Evolutionary conservation across 2,329 filamentous ascomycete species (phyloP).

Genomic region (Camptophora hylomeconis): DNA sequence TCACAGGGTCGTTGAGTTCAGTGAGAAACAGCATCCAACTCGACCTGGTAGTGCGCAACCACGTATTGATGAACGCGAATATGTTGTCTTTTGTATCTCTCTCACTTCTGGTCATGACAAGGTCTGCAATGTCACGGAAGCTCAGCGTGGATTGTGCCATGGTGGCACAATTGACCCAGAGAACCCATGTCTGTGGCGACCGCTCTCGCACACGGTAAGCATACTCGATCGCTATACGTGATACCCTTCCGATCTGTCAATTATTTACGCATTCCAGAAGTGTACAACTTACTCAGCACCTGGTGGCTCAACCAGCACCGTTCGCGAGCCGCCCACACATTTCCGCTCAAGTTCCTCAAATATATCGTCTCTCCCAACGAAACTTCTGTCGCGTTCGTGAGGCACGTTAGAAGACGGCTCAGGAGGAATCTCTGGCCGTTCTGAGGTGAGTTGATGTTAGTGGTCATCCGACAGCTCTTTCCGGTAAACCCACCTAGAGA

Average conservation of each 20-base stretch:
- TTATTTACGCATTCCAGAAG: no score
- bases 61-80: slow-evolving; percentile 18
- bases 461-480: no score
- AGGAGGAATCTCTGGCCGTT: no score
- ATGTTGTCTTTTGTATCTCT: slow-evolving; percentile 22
- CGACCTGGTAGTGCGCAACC: slow-evolving; percentile 14
- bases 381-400: no score
- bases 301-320: no score
- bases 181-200: slow-evolving; percentile 21
- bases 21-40: slow-evolving; percentile 19
- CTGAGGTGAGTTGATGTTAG: no score
- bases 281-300: no score
- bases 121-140: slow-evolving; percentile 23
- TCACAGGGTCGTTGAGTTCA: slow-evolving; percentile 17
- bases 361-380: no score
- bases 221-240: slow-evolving; percentile 27
- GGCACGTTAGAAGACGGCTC: no score
- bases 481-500: no score
- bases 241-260: slow-evolving; percentile 24
- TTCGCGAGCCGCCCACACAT: no score
- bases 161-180: slow-evolving; percentile 27
- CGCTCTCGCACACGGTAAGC: slow-evolving; percentile 19
- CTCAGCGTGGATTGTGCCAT: slow-evolving; percentile 23
- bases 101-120: slow-evolving; percentile 20
- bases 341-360: no score